phyloP scores from a whole-genome alignment of 1,284 basidiomycete genomes.

The Ganoderma sp. region DNA sequence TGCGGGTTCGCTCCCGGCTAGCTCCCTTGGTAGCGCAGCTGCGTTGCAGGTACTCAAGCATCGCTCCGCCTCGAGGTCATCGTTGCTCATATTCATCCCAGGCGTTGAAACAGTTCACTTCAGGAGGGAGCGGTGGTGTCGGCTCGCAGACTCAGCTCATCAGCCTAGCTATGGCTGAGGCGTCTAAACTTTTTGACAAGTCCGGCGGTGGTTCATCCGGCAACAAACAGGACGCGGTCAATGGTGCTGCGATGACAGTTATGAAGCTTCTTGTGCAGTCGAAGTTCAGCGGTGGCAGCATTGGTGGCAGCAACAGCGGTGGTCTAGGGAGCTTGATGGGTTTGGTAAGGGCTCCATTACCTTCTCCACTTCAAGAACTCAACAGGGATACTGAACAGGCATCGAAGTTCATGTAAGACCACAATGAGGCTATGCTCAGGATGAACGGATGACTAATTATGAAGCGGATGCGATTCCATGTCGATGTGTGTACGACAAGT shows the following conservation, averaged over 20 bases:
- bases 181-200: slow-evolving; percentile 73
- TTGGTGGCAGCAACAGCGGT: slow-evolving; percentile 66
- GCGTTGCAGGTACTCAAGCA: slow-evolving; percentile 66
- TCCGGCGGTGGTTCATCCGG: slow-evolving; percentile 68
- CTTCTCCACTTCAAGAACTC: too few species aligned
- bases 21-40: slow-evolving; percentile 74
- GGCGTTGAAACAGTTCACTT: slow-evolving; percentile 70
- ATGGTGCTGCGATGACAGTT: slow-evolving; percentile 81
- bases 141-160: slow-evolving; percentile 68
- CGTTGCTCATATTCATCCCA: slow-evolving; percentile 34
- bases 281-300: slow-evolving; percentile 59
- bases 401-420: slow-evolving; percentile 49
- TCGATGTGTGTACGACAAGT: too few species aligned
- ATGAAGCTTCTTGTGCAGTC: slow-evolving; percentile 80
- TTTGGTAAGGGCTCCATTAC: slow-evolving; percentile 51
- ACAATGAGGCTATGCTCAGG: too few species aligned
- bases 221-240: slow-evolving; percentile 82
- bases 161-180: slow-evolving; percentile 84
- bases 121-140: slow-evolving; percentile 50
- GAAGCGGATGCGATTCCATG: too few species aligned
- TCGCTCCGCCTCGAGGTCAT: background rate
- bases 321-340: slow-evolving; percentile 64
- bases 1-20: slow-evolving; percentile 57
- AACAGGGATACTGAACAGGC: too few species aligned
- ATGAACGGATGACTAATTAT: too few species aligned